These are phyloP conservation scores for Xylariaceae sp. DNA, from an alignment of 2,329 filamentous ascomycete genomes.

Conservation along the genomic window DNA sequence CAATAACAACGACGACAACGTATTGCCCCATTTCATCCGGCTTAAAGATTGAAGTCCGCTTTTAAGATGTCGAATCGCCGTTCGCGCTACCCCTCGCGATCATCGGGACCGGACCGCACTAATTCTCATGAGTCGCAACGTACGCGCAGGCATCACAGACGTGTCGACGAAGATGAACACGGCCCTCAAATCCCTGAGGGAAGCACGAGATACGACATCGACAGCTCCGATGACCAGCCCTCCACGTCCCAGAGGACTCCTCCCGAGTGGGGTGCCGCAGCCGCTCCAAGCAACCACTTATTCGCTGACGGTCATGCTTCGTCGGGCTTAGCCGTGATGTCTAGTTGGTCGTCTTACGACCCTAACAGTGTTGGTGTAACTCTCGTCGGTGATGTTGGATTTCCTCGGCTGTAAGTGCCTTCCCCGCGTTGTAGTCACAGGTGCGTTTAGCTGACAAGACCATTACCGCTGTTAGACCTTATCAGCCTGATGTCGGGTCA, in stretches of 20 bases:
- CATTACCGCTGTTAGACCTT: background rate
- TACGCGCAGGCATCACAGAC: background rate
- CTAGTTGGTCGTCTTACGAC: background rate
- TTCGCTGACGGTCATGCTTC: background rate
- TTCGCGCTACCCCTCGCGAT: background rate
- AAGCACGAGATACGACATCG: background rate
- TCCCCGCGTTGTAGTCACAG: background rate
- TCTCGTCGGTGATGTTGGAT: background rate
- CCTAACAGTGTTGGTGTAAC: background rate
- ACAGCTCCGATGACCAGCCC: background rate
- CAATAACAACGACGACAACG: background rate
- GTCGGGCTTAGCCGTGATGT: background rate
- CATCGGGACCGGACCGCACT: background rate
- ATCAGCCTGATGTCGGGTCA: background rate
- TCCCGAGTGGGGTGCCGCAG: background rate
- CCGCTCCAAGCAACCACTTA: background rate
- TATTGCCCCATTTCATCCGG: no score
- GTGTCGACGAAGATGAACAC: background rate
- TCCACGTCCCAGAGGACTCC: background rate
- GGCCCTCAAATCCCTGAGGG: background rate
- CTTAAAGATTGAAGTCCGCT: no score
- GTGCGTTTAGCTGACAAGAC: slow-evolving; percentile 2
- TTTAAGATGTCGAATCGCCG: slow-evolving; percentile 5
- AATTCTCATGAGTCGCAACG: background rate
- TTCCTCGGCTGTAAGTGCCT: slow-evolving; percentile 4